Evolutionary conservation across 2,329 filamentous ascomycete species (phyloP).

Genomic region (Scortechinia acanthostroma): DNA sequence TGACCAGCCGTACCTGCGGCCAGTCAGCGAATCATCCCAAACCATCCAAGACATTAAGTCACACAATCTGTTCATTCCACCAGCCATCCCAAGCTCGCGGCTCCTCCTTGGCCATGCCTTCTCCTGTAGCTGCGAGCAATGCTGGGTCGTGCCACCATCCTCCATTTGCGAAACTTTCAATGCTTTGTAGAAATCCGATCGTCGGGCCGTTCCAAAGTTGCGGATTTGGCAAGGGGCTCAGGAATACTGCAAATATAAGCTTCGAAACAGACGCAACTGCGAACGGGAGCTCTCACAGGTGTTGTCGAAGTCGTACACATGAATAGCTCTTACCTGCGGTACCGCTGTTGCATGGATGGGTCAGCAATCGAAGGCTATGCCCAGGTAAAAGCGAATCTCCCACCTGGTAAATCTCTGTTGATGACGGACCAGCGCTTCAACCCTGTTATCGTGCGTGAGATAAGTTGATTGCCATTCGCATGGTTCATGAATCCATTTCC

Average conservation of each 20-base stretch:
- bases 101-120: slow-evolving; percentile 60
- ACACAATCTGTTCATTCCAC: slow-evolving; percentile 64
- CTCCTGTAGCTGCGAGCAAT: slow-evolving; percentile 60
- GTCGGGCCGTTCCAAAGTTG: slow-evolving; percentile 60
- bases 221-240: slow-evolving; percentile 61
- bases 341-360: slow-evolving; percentile 34
- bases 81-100: slow-evolving; percentile 59
- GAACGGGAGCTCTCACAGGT: slow-evolving; percentile 38
- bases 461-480: too few species aligned
- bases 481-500: too few species aligned
- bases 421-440: slow-evolving; percentile 63
- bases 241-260: slow-evolving; percentile 43
- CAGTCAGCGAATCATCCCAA: background rate
- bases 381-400: slow-evolving; percentile 8
- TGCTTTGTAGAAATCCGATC: slow-evolving; percentile 52
- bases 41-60: background rate
- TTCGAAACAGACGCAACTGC: background rate
- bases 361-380: too few species aligned
- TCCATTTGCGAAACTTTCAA: slow-evolving; percentile 53
- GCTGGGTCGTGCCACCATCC: slow-evolving; percentile 70
- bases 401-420: slow-evolving; percentile 48
- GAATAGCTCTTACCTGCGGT: slow-evolving; percentile 52
- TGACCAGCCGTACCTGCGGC: slow-evolving; percentile 37
- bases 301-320: slow-evolving; percentile 73
- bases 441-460: slow-evolving; percentile 49